Evolutionary conservation across 305 asterid species (phyloP).

Genomic region (Fraxinus albicans): DNA sequence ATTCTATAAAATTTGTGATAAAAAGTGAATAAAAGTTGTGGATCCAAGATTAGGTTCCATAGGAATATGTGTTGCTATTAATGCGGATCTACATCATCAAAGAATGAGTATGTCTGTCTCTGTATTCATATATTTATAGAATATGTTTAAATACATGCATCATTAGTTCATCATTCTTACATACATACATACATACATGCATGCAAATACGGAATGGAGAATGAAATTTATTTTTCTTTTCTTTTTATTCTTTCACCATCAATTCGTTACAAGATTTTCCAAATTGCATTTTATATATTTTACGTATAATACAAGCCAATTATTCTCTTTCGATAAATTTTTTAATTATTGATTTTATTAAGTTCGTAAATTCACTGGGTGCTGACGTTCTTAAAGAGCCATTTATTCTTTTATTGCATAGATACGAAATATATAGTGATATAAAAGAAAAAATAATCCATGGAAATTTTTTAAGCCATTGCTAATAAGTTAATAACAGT

Average conservation of each 20-base stretch:
- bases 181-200: background rate
- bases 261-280: background rate
- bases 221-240: background rate
- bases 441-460: background rate
- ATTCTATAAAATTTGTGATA: background rate
- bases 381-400: background rate
- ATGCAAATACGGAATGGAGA: background rate
- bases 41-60: slow-evolving; percentile 21
- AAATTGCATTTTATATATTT: background rate
- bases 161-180: slow-evolving; percentile 19
- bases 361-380: background rate
- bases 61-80: slow-evolving; percentile 40
- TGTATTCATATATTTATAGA: slow-evolving; percentile 16
- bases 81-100: slow-evolving; percentile 50
- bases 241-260: background rate
- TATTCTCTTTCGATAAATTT: background rate
- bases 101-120: slow-evolving; percentile 78
- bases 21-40: background rate
- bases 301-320: background rate
- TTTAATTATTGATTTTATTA: too few species aligned
- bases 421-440: background rate
- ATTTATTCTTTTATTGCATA: background rate
- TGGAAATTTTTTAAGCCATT: background rate
- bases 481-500: background rate
- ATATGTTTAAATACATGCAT: slow-evolving; percentile 8